phyloP scores from a whole-genome alignment of 768 basidiomycete genomes.

The Leucosporidium scottii region DNA sequence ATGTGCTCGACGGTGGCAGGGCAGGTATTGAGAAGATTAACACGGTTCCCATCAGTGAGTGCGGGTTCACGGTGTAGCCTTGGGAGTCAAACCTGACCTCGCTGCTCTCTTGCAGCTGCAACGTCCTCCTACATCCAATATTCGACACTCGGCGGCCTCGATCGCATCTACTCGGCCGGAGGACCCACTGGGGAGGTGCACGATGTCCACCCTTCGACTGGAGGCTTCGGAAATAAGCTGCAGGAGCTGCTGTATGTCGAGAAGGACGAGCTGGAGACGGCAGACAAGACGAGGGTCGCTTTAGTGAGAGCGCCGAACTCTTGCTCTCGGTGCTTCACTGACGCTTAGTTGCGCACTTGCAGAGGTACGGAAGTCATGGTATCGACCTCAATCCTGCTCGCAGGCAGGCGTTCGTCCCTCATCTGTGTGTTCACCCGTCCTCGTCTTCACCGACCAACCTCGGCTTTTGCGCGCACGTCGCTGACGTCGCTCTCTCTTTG shows the following conservation, averaged over 20 bases:
- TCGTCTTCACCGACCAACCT: not conserved
- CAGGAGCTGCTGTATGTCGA: conserved; percentile 35
- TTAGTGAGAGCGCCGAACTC: conserved; percentile 23
- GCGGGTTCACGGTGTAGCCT: not conserved
- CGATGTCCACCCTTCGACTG: conserved; percentile 4
- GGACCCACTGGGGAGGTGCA: conserved; percentile 38
- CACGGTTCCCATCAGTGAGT: conserved; percentile 32
- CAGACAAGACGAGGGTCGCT: conserved; percentile 38
- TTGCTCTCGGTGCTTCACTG: not conserved
- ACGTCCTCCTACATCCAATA: conserved; percentile 38
- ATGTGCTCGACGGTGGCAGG: conserved; percentile 12
- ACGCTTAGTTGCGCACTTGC: not conserved
- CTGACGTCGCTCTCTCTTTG: not conserved
- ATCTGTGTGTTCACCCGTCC: conserved; percentile 30
- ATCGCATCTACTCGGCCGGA: conserved; percentile 37
- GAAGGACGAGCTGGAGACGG: conserved; percentile 24
- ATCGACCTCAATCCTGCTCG: conserved; percentile 31
- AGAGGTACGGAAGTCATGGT: conserved; percentile 38
- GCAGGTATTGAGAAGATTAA: conserved; percentile 20
- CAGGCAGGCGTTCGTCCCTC: conserved; percentile 34
- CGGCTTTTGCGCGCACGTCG: too few species aligned
- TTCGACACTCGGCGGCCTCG: conserved; percentile 8
- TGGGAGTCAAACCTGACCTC: not conserved
- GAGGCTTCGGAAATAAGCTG: conserved; percentile 33
- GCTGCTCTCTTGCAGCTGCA: conserved; percentile 21